Conservation (phyloP, 352 stramenopile genomes). For the Pythium angustatum region DNA sequence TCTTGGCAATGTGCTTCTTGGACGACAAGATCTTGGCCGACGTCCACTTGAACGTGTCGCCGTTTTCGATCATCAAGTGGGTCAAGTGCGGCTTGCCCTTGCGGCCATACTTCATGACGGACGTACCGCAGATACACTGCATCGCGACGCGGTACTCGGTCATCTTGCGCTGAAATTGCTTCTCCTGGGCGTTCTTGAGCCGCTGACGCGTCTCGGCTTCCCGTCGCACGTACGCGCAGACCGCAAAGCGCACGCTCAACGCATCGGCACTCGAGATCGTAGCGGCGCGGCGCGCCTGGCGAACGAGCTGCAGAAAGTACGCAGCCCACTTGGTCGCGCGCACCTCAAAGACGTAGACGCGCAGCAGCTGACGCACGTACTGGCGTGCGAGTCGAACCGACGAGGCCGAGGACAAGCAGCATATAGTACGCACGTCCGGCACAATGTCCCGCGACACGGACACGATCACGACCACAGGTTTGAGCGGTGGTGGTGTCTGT, state of each 20-base stretch:
- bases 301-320: conserved; percentile 70
- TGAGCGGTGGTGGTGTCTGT: not conserved
- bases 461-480: not conserved
- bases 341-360: conserved; percentile 70
- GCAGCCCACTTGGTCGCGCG: conserved; percentile 78
- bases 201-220: conserved; percentile 45
- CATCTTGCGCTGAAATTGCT: conserved; percentile 74
- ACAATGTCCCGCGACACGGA: conserved; percentile 39
- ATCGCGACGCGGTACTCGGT: conserved; percentile 82
- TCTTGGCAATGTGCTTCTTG: conserved; percentile 40
- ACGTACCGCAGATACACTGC: conserved; percentile 71
- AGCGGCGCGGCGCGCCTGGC: conserved; percentile 32
- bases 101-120: conserved; percentile 78
- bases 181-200: conserved; percentile 48
- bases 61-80: conserved; percentile 76
- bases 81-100: conserved; percentile 78
- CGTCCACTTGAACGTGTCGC: conserved; percentile 78
- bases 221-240: conserved; percentile 56
- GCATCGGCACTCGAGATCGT: conserved; percentile 35
- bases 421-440: conserved; percentile 47
- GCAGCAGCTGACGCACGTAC: conserved; percentile 44
- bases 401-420: conserved; percentile 31
- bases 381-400: conserved; percentile 28
- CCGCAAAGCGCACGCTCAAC: conserved; percentile 62
- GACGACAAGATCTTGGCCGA: conserved; percentile 53